phyloP scores from a whole-genome alignment of 805 yeast genomes.

The Kazachstania kunashirensis region DNA sequence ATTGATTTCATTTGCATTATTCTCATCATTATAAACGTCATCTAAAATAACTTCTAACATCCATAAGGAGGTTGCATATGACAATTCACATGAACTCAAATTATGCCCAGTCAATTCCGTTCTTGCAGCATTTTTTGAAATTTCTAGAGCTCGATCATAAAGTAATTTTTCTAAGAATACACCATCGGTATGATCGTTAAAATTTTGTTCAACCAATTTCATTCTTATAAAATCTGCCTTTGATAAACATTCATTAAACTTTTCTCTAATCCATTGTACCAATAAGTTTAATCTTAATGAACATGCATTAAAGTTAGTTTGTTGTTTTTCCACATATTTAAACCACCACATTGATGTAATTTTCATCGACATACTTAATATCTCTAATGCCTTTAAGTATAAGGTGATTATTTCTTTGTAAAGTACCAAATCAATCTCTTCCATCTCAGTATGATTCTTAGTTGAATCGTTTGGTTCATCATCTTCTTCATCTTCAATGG shows the following conservation, averaged over 20 bases:
- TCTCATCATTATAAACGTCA: constrained; percentile 53
- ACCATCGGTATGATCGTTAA: constrained; percentile 7
- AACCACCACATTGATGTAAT: constrained; percentile 89
- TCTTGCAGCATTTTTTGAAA: constrained; percentile 84
- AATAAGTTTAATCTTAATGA: constrained; percentile 46
- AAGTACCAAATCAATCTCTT: constrained; percentile 18
- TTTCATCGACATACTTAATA: constrained; percentile 79
- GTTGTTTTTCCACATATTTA: constrained; percentile 32
- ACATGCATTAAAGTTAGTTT: constrained; percentile 9
- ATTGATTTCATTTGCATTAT: constrained; percentile 20
- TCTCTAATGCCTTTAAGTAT: constrained; percentile 73
- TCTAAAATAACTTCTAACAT: constrained; percentile 84
- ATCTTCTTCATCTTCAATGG: constrained; percentile 31
- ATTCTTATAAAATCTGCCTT: constrained; percentile 72
- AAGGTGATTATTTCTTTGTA: constrained; percentile 82
- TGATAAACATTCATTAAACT: constrained; percentile 80
- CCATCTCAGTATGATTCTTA: not conserved
- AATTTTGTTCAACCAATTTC: constrained; percentile 33
- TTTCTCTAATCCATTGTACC: constrained; percentile 87
- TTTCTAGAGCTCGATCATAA: constrained; percentile 89
- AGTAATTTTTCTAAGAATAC: constrained; percentile 74
- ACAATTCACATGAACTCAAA: constrained; percentile 62
- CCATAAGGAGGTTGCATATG: constrained; percentile 90
- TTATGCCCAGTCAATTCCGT: constrained; percentile 64
- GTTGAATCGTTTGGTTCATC: not conserved